Percentiles rank a stretch among this genome's conserved stretches.
Conservation (phyloP, 768 basidiomycete genomes). For the Podaxis pistillaris region DNA sequence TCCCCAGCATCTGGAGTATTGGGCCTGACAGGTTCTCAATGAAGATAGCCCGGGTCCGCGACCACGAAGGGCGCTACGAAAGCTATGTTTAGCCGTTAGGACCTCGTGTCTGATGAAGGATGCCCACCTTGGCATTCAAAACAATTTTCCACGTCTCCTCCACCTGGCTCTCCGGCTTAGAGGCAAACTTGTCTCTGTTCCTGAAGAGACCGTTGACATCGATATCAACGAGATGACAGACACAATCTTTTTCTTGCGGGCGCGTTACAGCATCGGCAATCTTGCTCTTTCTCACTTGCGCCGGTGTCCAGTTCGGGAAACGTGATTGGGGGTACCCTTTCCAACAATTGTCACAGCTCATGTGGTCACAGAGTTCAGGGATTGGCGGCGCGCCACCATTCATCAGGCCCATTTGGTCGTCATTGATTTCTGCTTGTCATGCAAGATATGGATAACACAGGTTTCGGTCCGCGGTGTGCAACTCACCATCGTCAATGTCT, state of each 20-base stretch:
- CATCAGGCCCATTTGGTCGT: conserved; percentile 26
- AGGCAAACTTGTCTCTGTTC: conserved; percentile 28
- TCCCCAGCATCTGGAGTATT: conserved; percentile 59
- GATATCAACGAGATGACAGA: conserved; percentile 31
- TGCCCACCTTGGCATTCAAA: conserved; percentile 26
- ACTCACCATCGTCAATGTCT: conserved; percentile 33
- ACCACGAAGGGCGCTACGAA: conserved; percentile 14
- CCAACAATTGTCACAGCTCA: conserved; percentile 30
- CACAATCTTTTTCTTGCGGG: conserved; percentile 17
- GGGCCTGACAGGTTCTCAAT: conserved; percentile 48
- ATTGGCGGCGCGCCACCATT: conserved; percentile 23
- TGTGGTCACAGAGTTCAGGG: conserved; percentile 29
- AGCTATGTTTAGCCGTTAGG: not conserved
- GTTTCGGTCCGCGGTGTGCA: not conserved
- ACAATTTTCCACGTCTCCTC: conserved; percentile 32
- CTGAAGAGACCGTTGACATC: conserved; percentile 30
- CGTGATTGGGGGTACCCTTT: conserved; percentile 34
- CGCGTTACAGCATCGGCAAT: conserved; percentile 24
- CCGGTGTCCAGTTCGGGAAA: conserved; percentile 53
- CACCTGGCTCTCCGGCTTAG: conserved; percentile 22
- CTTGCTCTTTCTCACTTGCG: conserved; percentile 32
- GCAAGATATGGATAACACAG: not conserved
- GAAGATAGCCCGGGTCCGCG: conserved; percentile 48
- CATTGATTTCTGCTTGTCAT: conserved; percentile 20
- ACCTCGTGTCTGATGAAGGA: too few relatives aligned